Conservation (phyloP, 2,329 filamentous ascomycete species). For the Fusarium sp. region DNA sequence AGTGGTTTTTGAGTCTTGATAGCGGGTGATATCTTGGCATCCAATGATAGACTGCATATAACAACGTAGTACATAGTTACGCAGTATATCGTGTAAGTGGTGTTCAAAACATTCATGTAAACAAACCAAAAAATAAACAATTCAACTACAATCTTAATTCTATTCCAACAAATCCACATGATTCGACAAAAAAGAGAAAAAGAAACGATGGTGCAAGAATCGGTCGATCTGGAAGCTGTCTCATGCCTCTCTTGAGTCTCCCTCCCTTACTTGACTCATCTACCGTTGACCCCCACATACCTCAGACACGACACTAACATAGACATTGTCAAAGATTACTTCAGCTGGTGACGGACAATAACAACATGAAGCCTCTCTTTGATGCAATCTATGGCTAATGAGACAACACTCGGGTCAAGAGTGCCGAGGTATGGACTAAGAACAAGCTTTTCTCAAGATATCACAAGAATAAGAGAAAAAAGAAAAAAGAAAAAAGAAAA, state of each 20-base stretch:
- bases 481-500: neutral
- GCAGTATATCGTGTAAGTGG: neutral
- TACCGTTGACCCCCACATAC: neutral
- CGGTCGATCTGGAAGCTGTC: conserved; percentile 21
- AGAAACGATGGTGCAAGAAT: conserved; percentile 5
- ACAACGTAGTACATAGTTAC: neutral
- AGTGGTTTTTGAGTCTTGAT: conserved; percentile 9
- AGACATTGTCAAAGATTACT: neutral
- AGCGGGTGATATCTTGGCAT: neutral
- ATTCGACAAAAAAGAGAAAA: neutral
- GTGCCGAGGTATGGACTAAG: neutral
- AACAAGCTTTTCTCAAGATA: neutral
- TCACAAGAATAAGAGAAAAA: neutral
- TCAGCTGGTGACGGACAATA: conserved; percentile 2
- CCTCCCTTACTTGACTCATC: conserved; percentile 20
- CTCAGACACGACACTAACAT: neutral
- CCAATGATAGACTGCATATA: neutral
- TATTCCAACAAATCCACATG: neutral
- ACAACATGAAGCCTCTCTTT: conserved; percentile 13
- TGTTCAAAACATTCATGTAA: neutral
- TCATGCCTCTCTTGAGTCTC: neutral
- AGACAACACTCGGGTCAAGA: neutral
- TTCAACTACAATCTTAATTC: neutral
- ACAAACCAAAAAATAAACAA: neutral
- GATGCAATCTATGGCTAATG: neutral